phyloP scores from a whole-genome alignment of 345 rosid species.

The Litchi chinensis region DNA sequence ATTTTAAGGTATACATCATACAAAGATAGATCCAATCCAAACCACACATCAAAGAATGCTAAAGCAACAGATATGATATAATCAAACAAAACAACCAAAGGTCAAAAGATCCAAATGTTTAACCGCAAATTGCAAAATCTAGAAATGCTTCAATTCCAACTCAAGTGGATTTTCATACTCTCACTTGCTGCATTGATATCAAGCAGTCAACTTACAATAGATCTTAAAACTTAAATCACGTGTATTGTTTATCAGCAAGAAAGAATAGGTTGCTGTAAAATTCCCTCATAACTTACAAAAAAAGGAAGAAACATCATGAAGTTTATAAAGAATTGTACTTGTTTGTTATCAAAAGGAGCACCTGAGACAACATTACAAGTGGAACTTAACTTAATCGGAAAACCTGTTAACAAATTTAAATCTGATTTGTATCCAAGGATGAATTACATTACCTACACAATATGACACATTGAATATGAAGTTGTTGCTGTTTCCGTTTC shows the following conservation, averaged over 20 bases:
- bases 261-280: slow-evolving; percentile 15
- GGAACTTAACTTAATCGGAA: slow-evolving; percentile 31
- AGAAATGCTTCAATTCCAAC: neutral
- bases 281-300: slow-evolving; percentile 32
- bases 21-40: neutral
- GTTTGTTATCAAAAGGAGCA: slow-evolving; percentile 30
- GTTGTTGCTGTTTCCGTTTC: slow-evolving; percentile 15
- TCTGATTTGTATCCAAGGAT: slow-evolving; percentile 30
- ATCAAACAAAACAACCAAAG: neutral
- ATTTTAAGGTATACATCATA: neutral
- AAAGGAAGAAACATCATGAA: slow-evolving; percentile 20
- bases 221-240: neutral
- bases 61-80: neutral
- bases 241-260: neutral
- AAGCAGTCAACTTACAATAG: neutral
- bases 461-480: slow-evolving; percentile 34
- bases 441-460: slow-evolving; percentile 46
- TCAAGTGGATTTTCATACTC: neutral
- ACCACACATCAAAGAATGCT: neutral
- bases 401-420: slow-evolving; percentile 27
- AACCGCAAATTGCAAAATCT: neutral
- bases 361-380: slow-evolving; percentile 21
- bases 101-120: neutral
- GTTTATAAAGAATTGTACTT: slow-evolving; percentile 44
- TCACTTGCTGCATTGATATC: neutral